Base-by-base conservation (phyloP, 371 early-diverging fungal species). In the Apophysomyces sp. region DNA sequence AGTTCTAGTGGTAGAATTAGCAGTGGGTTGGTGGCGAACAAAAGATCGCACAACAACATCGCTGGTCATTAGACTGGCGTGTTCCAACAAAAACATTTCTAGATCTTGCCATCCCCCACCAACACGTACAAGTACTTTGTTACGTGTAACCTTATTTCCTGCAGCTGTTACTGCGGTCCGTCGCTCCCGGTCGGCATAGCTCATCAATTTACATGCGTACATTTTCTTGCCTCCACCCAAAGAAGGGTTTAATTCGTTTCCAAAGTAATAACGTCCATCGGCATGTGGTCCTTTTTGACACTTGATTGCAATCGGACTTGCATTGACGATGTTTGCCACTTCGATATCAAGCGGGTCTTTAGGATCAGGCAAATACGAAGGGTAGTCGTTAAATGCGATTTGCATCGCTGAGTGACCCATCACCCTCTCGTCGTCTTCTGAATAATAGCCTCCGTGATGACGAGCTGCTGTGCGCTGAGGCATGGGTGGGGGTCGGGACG, bases 41-140 rank as follows among this genome's bases (percentile, higher is more conserved):
- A 27, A 64, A 39, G 37, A 34, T 1, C 63, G 59, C 31, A 57
- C 24, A 28, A 60, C 65, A 29, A 52, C 57, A 21, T 62, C 62
- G 11, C 70, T 72, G 30, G 70, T 71, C 44, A 75, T 74, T 18
- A 80, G 66, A 52, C 71, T 71, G 60, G 72, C 76, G 51, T 84
- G 83, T 44, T 86, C 84, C 15, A 87, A 59, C 51, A 87, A 73
- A 56, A 86, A 87, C 49, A 83, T 75, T 34, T 87, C 86, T 60
- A 87, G 63, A 64, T 85, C 86, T 57, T 85, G 83, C 86, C 86
- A 88, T 8, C 88, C 86, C 28, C 86, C 86, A 29, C 88, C 86
- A 0, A 86, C 86, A 30, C 86, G 79, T 29, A 85, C 81, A 28
- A 85, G 59, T 4, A 86, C 86, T 66, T 86, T 86, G 55, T 80